phyloP scores from a whole-genome alignment of 2,329 filamentous ascomycete genomes.

The Pestalotiopsis fici region DNA sequence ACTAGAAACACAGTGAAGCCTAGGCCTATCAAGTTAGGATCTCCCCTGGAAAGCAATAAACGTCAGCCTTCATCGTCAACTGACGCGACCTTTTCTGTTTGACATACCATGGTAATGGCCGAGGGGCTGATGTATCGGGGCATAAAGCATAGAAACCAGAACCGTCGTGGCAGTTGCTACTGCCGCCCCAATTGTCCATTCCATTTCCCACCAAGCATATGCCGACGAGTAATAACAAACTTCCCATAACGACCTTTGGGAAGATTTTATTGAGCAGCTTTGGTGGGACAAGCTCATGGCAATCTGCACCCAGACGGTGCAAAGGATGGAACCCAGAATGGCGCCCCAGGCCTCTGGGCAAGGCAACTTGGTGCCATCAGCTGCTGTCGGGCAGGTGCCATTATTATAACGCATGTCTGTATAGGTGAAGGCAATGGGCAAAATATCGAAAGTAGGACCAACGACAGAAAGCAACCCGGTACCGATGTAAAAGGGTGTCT shows the following conservation, averaged over 20 bases:
- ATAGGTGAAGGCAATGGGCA: conserved; percentile 64
- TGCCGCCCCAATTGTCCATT: conserved; percentile 71
- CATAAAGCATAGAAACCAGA: conserved; percentile 56
- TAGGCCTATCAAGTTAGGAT: conserved; percentile 65
- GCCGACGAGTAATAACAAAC: conserved; percentile 68
- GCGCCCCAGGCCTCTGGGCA: conserved; percentile 70
- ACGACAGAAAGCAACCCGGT: conserved; percentile 70
- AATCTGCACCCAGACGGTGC: conserved; percentile 58
- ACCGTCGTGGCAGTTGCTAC: conserved; percentile 52
- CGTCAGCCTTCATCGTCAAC: background rate
- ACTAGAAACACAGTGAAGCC: conserved; percentile 69
- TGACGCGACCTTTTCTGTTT: too few relatives aligned
- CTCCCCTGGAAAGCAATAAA: conserved; percentile 34
- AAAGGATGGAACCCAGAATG: conserved; percentile 55
- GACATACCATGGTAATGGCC: conserved; percentile 52
- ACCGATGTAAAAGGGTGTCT: conserved; percentile 63
- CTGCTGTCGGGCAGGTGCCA: conserved; percentile 61
- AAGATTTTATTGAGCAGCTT: conserved; percentile 62
- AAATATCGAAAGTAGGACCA: conserved; percentile 67
- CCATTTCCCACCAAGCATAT: conserved; percentile 63
- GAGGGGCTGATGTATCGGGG: conserved; percentile 58
- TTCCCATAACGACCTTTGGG: conserved; percentile 69
- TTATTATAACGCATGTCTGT: conserved; percentile 64
- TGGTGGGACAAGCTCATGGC: conserved; percentile 65
- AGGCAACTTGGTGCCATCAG: conserved; percentile 57